Evolutionary conservation across 306 rosid species (phyloP).

Genomic region (Nissolia schottii): DNA sequence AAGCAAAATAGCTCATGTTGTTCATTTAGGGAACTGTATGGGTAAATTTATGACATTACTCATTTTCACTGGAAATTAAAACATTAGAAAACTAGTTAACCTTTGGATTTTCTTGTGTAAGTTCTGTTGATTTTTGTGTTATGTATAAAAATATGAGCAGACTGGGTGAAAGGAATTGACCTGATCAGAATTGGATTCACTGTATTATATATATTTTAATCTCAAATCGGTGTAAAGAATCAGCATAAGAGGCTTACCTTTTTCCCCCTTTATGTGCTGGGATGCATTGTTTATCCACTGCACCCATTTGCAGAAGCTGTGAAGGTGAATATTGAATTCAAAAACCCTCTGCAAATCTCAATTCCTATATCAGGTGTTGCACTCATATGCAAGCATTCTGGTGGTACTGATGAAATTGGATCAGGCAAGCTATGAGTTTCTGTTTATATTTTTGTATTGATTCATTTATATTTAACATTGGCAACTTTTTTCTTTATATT

Average conservation of each 20-base stretch:
- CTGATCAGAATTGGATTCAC: neutral
- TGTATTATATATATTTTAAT: neutral
- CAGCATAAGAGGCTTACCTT: neutral
- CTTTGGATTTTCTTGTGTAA: neutral
- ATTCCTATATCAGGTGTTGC: conserved; percentile 69
- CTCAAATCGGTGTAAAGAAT: neutral
- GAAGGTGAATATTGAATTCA: conserved; percentile 75
- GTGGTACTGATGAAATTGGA: conserved; percentile 41
- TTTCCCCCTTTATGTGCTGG: neutral
- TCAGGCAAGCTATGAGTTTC: conserved; percentile 45
- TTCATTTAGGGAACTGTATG: conserved; percentile 15
- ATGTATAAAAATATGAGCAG: neutral
- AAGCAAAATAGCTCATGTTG: neutral
- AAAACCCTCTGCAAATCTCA: conserved; percentile 84
- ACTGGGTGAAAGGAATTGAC: neutral
- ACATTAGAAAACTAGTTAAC: conserved; percentile 3
- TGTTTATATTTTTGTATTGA: conserved; percentile 3
- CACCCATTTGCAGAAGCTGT: conserved; percentile 70
- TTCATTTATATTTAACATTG: conserved; percentile 10
- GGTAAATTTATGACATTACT: neutral
- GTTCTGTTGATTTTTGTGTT: neutral
- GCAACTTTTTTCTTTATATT: conserved; percentile 12
- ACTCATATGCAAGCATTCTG: conserved; percentile 66
- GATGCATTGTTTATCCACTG: conserved; percentile 15
- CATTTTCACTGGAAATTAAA: neutral